phyloP scores from a whole-genome alignment of 2,329 filamentous ascomycete genomes.

The Periglandula ipomoeae region DNA sequence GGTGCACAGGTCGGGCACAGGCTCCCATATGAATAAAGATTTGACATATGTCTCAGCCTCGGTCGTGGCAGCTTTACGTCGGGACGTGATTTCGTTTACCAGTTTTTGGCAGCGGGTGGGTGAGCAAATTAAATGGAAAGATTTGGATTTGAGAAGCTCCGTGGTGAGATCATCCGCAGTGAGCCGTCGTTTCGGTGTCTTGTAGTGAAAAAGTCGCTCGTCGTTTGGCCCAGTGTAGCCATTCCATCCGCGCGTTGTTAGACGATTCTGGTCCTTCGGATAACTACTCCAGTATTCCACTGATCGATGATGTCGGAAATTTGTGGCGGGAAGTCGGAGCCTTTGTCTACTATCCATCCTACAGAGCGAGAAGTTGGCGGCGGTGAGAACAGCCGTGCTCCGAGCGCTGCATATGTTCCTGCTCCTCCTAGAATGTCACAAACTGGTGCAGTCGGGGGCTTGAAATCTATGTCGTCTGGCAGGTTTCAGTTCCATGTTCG shows the following conservation, averaged over 20 bases:
- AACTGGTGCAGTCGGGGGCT: slow-evolving; percentile 57
- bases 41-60: slow-evolving; percentile 30
- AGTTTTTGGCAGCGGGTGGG: slow-evolving; percentile 68
- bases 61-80: slow-evolving; percentile 34
- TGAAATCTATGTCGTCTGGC: slow-evolving; percentile 84
- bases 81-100: slow-evolving; percentile 57
- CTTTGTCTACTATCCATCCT: slow-evolving; percentile 86
- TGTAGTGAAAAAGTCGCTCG: slow-evolving; percentile 72
- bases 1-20: slow-evolving; percentile 79
- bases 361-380: slow-evolving; percentile 55
- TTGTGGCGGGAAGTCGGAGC: slow-evolving; percentile 70
- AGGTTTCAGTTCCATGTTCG: slow-evolving; percentile 1
- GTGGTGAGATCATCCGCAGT: slow-evolving; percentile 61
- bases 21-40: slow-evolving; percentile 88
- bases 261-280: slow-evolving; percentile 56
- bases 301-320: slow-evolving; percentile 55
- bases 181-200: slow-evolving; percentile 76
- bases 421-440: slow-evolving; percentile 79
- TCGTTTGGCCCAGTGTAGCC: slow-evolving; percentile 67
- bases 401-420: slow-evolving; percentile 77
- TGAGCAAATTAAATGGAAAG: slow-evolving; percentile 84
- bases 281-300: slow-evolving; percentile 67
- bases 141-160: slow-evolving; percentile 58
- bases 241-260: slow-evolving; percentile 90
- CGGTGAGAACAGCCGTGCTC: slow-evolving; percentile 80